phyloP scores from a whole-genome alignment of 148 eudicot species.

The Linanthus parryae region DNA sequence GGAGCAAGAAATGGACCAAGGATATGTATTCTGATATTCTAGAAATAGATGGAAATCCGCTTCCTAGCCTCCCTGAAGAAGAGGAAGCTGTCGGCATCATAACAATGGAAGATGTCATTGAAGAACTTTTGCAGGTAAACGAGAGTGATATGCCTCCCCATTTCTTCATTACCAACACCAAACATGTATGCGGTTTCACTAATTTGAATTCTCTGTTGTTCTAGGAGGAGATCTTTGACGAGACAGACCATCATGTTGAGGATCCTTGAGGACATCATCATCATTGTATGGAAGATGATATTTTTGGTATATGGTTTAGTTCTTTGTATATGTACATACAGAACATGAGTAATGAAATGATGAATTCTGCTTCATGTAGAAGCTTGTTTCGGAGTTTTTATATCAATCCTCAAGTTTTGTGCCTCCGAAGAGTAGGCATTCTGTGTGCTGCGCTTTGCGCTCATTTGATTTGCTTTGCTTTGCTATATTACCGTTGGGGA shows the following conservation, averaged over 20 bases:
- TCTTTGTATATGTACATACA: too few relatives aligned
- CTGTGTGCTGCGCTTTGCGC: too few relatives aligned
- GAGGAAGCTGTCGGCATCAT: conserved; percentile 88
- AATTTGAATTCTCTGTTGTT: conserved; percentile 6
- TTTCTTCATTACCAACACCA: neutral
- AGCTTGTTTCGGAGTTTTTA: too few relatives aligned
- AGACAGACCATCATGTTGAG: conserved; percentile 78
- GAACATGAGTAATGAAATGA: too few relatives aligned
- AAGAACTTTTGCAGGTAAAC: conserved; percentile 88
- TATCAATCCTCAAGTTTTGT: too few relatives aligned
- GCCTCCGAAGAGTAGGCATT: too few relatives aligned
- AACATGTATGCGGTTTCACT: too few relatives aligned
- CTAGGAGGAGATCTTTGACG: conserved; percentile 99
- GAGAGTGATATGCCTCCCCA: neutral
- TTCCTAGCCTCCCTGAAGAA: conserved; percentile 68
- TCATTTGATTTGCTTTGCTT: too few relatives aligned
- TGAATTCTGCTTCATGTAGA: too few relatives aligned
- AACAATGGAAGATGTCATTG: conserved; percentile 93
- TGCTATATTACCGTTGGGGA: too few relatives aligned
- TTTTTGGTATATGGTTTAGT: too few relatives aligned
- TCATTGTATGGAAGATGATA: too few relatives aligned
- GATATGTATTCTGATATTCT: conserved; percentile 73
- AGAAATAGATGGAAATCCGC: conserved; percentile 55
- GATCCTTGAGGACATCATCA: conserved; percentile 50
- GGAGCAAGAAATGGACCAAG: conserved; percentile 68